Conservation (phyloP, 75 land plant species). For the Ceratopteris richardii region DNA sequence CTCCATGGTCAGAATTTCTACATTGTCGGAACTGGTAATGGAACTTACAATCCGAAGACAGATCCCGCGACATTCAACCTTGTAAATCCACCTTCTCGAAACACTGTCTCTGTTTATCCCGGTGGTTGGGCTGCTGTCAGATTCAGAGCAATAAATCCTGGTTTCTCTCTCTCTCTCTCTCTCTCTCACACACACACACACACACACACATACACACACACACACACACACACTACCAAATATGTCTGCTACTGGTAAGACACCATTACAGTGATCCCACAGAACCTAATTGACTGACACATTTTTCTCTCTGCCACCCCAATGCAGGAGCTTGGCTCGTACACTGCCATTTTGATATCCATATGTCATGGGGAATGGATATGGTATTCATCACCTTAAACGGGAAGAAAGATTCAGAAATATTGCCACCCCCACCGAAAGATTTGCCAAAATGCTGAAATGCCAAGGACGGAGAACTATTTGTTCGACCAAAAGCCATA, state of each 20-base stretch:
- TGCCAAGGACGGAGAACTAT: too few species aligned
- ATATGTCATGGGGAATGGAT: constrained; percentile 21
- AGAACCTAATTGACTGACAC: too few species aligned
- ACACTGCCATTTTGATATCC: constrained; percentile 24
- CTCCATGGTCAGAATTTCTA: constrained; percentile 28
- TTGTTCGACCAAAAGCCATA: too few species aligned
- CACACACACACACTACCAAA: too few species aligned
- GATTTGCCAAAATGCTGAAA: constrained; percentile 7
- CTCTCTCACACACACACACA: too few species aligned
- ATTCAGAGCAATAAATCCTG: constrained; percentile 19
- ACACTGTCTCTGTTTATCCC: constrained; percentile 11
- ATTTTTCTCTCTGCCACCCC: too few species aligned
- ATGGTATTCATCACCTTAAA: constrained; percentile 17
- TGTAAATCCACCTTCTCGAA: constrained; percentile 14
- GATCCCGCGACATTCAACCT: constrained; percentile 12
- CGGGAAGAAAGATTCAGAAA: neutral
- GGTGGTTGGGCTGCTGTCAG: constrained; percentile 28
- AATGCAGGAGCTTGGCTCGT: constrained; percentile 28
- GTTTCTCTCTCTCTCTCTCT: constrained; percentile 5
- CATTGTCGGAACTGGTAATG: constrained; percentile 21
- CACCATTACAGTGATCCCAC: too few species aligned
- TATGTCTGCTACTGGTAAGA: too few species aligned
- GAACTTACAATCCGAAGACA: constrained; percentile 11
- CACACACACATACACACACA: too few species aligned
- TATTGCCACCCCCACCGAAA: constrained; percentile 12